These are phyloP conservation scores for Ceriops decandra DNA, from an alignment of 345 rosid genomes.

Conservation along the genomic window DNA sequence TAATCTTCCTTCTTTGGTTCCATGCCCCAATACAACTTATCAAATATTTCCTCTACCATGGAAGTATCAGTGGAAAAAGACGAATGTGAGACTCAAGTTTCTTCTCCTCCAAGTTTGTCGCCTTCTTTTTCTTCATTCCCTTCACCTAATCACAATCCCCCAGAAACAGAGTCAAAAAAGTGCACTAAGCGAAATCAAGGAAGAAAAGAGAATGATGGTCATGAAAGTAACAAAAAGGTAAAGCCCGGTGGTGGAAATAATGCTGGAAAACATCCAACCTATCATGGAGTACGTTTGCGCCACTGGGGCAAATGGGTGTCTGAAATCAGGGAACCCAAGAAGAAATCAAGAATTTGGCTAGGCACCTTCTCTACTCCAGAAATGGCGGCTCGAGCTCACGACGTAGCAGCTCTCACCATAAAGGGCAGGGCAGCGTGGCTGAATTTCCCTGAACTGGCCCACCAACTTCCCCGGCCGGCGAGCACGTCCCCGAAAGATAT, in stretches of 20 bases:
- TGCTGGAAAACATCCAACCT: conserved; percentile 42
- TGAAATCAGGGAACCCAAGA: conserved; percentile 81
- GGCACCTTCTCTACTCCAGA: conserved; percentile 84
- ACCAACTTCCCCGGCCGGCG: conserved; percentile 65
- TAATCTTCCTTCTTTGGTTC: no score
- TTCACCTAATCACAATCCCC: not conserved
- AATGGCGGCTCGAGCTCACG: conserved; percentile 99
- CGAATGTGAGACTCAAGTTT: no score
- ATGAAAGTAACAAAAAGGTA: conserved; percentile 11
- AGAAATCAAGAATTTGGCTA: conserved; percentile 92
- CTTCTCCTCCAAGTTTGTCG: no score
- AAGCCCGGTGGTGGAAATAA: conserved; percentile 9
- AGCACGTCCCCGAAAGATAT: conserved; percentile 69
- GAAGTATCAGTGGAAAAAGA: no score
- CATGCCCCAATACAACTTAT: no score
- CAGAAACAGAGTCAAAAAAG: not conserved
- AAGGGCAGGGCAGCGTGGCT: conserved; percentile 73
- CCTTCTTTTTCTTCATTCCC: not conserved
- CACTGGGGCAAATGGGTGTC: conserved; percentile 99
- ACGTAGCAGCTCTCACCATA: conserved; percentile 74
- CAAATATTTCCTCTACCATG: no score
- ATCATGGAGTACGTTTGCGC: conserved; percentile 79
- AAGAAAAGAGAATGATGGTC: not conserved
- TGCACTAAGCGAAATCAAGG: conserved; percentile 9
- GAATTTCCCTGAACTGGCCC: conserved; percentile 71